Evolutionary conservation across 2,329 filamentous ascomycete species (phyloP).

Genomic region (Talaromyces islandicus): DNA sequence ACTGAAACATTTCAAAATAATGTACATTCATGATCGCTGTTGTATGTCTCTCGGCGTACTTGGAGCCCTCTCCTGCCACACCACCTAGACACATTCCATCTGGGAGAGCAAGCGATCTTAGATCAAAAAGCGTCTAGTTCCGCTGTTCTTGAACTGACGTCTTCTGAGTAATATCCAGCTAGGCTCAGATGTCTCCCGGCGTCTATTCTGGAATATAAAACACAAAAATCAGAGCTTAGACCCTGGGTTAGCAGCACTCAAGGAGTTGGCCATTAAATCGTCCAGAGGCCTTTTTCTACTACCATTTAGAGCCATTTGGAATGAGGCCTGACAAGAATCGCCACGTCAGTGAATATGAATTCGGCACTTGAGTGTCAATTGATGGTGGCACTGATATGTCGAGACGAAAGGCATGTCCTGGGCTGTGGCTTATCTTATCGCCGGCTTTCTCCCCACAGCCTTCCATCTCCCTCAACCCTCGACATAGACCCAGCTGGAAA

Average conservation of each 20-base stretch:
- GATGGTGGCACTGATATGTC: too few relatives aligned
- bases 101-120: neutral
- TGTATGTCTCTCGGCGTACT: neutral
- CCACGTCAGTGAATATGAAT: neutral
- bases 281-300: neutral
- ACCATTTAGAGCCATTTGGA: neutral
- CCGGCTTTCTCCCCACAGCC: too few relatives aligned
- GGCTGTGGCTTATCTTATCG: neutral
- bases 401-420: neutral
- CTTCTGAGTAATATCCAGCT: neutral
- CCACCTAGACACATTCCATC: neutral
- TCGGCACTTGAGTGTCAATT: neutral
- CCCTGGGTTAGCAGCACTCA: neutral
- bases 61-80: neutral
- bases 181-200: conserved; percentile 14
- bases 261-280: neutral
- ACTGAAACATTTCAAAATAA: neutral
- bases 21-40: neutral
- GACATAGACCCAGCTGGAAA: neutral
- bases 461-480: neutral
- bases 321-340: neutral
- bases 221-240: conserved; percentile 17
- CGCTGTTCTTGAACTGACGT: neutral
- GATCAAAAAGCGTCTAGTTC: neutral
- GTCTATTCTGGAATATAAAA: conserved; percentile 10